A percentile compares a stretch with the other conserved stretches of the same genome.
phyloP scores from a whole-genome alignment of 768 basidiomycete species.

The Leccinum ochraceum region DNA sequence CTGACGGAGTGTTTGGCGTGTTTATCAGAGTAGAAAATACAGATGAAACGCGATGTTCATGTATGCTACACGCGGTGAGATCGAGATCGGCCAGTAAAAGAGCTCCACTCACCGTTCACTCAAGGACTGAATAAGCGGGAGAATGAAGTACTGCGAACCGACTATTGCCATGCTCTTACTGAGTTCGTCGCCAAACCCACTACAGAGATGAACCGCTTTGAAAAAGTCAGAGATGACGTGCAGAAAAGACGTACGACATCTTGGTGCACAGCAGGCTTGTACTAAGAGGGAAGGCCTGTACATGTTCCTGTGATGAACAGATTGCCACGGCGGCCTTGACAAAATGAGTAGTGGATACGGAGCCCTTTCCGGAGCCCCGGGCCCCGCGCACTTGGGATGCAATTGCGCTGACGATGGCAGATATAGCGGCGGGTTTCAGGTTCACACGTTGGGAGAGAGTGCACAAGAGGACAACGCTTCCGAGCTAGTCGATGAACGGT shows the following conservation, averaged over 20 bases:
- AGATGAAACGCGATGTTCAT: slow-evolving; percentile 29
- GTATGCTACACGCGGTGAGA: slow-evolving; percentile 28
- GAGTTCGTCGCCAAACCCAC: slow-evolving; percentile 50
- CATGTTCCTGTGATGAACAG: slow-evolving; percentile 59
- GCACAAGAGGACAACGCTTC: slow-evolving; percentile 71
- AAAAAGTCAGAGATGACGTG: background rate
- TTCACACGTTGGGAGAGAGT: slow-evolving; percentile 67
- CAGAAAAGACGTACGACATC: slow-evolving; percentile 47
- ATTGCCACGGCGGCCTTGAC: slow-evolving; percentile 66
- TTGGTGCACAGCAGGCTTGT: slow-evolving; percentile 42
- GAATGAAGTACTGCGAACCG: slow-evolving; percentile 58
- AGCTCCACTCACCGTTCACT: slow-evolving; percentile 39
- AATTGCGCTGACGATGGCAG: slow-evolving; percentile 57
- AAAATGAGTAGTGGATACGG: slow-evolving; percentile 57
- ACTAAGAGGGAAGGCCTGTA: slow-evolving; percentile 46
- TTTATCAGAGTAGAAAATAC: slow-evolving; percentile 35
- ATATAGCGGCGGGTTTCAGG: slow-evolving; percentile 58
- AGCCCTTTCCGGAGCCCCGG: slow-evolving; percentile 21
- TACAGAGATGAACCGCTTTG: slow-evolving; percentile 22
- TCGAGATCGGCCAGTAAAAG: background rate
- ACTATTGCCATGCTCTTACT: slow-evolving; percentile 44
- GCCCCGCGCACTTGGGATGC: slow-evolving; percentile 43
- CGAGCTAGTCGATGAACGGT: slow-evolving; percentile 48
- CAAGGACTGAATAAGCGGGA: slow-evolving; percentile 49
- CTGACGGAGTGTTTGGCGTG: slow-evolving; percentile 20